Evolutionary conservation across 352 stramenopile species (phyloP).

Genomic region (Phytophthora aleatoria): DNA sequence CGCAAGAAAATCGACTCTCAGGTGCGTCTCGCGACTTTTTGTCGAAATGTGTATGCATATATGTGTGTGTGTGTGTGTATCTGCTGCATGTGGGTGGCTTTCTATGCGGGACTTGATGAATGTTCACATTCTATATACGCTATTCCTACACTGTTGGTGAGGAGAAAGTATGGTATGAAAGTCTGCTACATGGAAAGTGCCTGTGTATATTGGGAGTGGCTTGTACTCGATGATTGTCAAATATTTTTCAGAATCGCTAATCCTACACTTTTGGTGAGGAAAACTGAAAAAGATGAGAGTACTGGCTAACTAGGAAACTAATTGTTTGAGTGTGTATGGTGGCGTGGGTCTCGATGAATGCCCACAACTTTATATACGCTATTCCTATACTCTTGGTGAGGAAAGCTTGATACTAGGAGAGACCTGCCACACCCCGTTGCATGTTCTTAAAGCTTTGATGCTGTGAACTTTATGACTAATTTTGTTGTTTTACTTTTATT

Average conservation of each 20-base stretch:
- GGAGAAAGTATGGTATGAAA: constrained; percentile 47
- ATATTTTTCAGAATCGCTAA: constrained; percentile 32
- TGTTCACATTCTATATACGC: constrained; percentile 64
- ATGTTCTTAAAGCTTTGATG: neutral
- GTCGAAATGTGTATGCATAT: constrained; percentile 15
- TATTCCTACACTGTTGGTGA: constrained; percentile 65
- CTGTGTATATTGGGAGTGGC: constrained; percentile 13
- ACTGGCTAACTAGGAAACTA: constrained; percentile 7
- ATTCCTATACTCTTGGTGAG: constrained; percentile 36
- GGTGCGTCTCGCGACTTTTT: constrained; percentile 38
- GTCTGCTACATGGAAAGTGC: constrained; percentile 25
- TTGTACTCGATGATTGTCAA: constrained; percentile 25
- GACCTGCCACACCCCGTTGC: constrained; percentile 14
- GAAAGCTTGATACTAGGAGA: constrained; percentile 37
- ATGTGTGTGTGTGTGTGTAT: constrained; percentile 9
- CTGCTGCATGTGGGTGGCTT: constrained; percentile 15
- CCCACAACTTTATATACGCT: constrained; percentile 34
- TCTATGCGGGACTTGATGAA: constrained; percentile 64
- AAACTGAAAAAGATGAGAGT: constrained; percentile 23
- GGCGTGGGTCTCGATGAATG: constrained; percentile 19
- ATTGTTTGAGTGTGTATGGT: constrained; percentile 6
- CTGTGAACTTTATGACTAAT: neutral
- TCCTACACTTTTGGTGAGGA: constrained; percentile 32
- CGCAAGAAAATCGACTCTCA: constrained; percentile 97
- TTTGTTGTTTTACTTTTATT: constrained; percentile 16